These are phyloP conservation scores for Suillus bovinus DNA, from an alignment of 768 basidiomycete genomes.

Conservation along the genomic window DNA sequence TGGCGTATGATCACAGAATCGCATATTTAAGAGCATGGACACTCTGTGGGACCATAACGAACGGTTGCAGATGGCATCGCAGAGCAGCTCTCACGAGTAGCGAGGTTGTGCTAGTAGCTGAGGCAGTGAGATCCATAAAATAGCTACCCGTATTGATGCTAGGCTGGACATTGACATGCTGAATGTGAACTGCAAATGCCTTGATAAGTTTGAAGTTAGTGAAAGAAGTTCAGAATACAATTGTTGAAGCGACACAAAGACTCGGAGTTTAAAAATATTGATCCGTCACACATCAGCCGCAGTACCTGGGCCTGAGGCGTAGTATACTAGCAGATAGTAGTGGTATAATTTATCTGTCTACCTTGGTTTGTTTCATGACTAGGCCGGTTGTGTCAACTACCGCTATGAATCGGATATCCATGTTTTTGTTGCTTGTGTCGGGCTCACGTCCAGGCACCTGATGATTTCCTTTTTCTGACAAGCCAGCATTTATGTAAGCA, in stretches of 20 bases:
- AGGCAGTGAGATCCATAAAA: background rate
- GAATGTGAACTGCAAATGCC: background rate
- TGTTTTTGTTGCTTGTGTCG: background rate
- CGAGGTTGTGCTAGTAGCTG: background rate
- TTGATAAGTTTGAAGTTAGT: background rate
- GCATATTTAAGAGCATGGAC: conserved; percentile 10
- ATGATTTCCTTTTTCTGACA: no score
- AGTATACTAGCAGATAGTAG: background rate
- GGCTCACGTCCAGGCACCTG: no score
- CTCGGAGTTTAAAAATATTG: background rate
- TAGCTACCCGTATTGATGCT: no score
- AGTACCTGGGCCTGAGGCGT: background rate
- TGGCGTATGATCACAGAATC: conserved; percentile 8
- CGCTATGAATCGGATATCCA: background rate
- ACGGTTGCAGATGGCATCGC: background rate
- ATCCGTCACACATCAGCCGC: background rate
- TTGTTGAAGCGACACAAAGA: background rate
- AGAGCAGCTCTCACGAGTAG: background rate
- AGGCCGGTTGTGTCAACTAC: background rate
- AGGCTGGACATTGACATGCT: background rate
- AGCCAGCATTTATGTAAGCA: no score
- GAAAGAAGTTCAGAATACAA: background rate
- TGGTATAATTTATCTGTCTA: background rate
- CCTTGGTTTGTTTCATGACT: background rate
- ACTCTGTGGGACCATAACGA: conserved; percentile 8